Base-by-base conservation (phyloP, 768 basidiomycete genomes). In the Boletellus emodensis region DNA sequence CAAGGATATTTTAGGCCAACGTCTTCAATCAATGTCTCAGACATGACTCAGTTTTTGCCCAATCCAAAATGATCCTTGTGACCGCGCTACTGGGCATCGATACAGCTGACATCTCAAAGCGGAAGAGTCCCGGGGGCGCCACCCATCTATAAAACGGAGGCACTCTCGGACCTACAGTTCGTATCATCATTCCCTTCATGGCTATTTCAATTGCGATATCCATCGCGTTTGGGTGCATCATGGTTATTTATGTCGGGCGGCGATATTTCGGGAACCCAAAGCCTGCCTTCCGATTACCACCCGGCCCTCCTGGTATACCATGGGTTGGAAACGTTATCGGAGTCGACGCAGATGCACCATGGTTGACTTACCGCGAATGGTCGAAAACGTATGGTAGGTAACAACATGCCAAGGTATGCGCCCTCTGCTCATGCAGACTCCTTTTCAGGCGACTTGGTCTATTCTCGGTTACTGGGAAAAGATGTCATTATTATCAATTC, bases 401-500 rank as follows among this genome's bases (percentile, higher is more conserved):
- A 4, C 18, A 28, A 13, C 6, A 34, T 49, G 13, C 13, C 15
- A 3, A 6, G 26, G 13, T n/a, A 15, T 22, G 4, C 9, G 2
- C 17, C 15, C 14, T 12, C 11, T 2, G 7, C 33, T 44, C 8
- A 53, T 14, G 20, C 6, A 32, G 32, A 17, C 17, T 20, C 26
- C 12, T 14, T 12, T 15, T 15, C 17, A 56, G 55, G 55, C 8
- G 49, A 56, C 32, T 20, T 51, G 6, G 5, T 56, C 18, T 37
- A 55, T 30, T 14, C 34, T 20, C 44, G 38, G 20, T 26, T 49
- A 1, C 3, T 56, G 6, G 41, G 53, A 13, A 42, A 43, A 20
- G 48, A 49, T 9, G 17, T 55, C 30, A 46, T 55, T 35, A 39
- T 55, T 22, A n/a, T 56, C 22, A 51, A 51, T 15, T 45, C 35